phyloP scores from a whole-genome alignment of 495 filamentous ascomycete genomes.

The Cladorrhinum samala region DNA sequence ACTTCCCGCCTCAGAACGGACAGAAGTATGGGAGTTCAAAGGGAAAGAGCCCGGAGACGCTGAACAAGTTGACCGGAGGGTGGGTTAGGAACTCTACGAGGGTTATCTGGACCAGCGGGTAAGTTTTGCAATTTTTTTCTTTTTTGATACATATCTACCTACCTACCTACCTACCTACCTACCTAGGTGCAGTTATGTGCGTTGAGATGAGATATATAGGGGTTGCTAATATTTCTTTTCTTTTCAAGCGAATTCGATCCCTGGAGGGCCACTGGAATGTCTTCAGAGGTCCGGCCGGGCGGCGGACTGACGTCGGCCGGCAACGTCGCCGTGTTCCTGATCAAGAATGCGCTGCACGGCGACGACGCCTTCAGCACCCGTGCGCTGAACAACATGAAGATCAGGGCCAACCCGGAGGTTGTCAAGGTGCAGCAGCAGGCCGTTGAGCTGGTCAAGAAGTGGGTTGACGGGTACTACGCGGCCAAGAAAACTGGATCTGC shows the following conservation, averaged over 20 bases:
- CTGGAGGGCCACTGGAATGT: slow-evolving; percentile 50
- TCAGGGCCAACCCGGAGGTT: slow-evolving; percentile 37
- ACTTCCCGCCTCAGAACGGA: slow-evolving; percentile 48
- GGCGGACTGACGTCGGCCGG: slow-evolving; percentile 44
- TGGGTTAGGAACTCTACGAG: slow-evolving; percentile 50
- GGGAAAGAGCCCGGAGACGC: slow-evolving; percentile 45
- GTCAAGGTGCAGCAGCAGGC: slow-evolving; percentile 28
- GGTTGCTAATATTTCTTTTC: too few relatives aligned
- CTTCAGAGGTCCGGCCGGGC: slow-evolving; percentile 47
- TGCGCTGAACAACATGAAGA: slow-evolving; percentile 22
- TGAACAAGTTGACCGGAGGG: slow-evolving; percentile 54
- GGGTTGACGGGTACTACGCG: slow-evolving; percentile 39
- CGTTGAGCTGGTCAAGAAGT: slow-evolving; percentile 36
- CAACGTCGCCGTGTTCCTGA: slow-evolving; percentile 45
- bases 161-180: too few relatives aligned
- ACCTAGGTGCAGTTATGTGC: too few relatives aligned
- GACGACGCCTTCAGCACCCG: slow-evolving; percentile 43
- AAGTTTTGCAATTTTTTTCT: too few relatives aligned
- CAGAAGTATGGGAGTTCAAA: slow-evolving; percentile 46
- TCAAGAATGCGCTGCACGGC: slow-evolving; percentile 51
- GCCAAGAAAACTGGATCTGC: slow-evolving; percentile 19
- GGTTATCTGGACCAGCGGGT: slow-evolving; percentile 56
- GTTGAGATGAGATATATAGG: too few relatives aligned
- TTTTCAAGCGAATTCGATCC: slow-evolving; percentile 49
- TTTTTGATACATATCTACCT: too few relatives aligned